These are phyloP conservation scores for Pneumocystis wakefieldiae DNA, from an alignment of 1,139 yeast genomes.

Conservation along the genomic window DNA sequence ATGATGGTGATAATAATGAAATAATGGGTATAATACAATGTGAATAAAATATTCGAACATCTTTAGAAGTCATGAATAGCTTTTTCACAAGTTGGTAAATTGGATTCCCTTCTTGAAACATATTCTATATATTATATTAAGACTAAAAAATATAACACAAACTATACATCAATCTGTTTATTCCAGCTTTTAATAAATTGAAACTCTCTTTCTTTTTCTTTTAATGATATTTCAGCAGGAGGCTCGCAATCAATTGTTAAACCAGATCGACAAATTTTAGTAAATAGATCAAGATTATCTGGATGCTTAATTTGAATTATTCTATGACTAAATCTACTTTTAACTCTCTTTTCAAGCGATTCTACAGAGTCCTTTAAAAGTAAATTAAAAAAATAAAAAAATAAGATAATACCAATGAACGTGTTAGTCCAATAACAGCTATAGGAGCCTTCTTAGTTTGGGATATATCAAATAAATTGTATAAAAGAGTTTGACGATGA, in stretches of 20 bases:
- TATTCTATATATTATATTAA: background rate
- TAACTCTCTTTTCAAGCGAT: constrained; percentile 74
- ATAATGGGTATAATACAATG: constrained; percentile 3
- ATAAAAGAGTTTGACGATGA: constrained; percentile 64
- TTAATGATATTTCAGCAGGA: constrained; percentile 10
- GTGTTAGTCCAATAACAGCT: constrained; percentile 63
- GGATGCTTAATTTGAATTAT: constrained; percentile 47
- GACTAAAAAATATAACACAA: background rate
- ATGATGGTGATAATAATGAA: background rate
- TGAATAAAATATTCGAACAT: constrained; percentile 5
- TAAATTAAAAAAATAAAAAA: background rate
- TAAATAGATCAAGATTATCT: constrained; percentile 23
- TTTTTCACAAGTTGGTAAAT: constrained; percentile 2
- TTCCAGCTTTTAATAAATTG: constrained; percentile 39
- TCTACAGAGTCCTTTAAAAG: constrained; percentile 39
- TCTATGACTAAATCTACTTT: constrained; percentile 77
- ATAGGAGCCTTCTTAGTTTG: constrained; percentile 56
- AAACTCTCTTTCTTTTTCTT: constrained; percentile 11
- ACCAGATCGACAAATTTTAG: constrained; percentile 22
- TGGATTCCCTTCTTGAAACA: background rate
- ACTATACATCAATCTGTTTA: constrained; percentile 24
- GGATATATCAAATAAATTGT: constrained; percentile 76
- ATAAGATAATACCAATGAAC: constrained; percentile 3
- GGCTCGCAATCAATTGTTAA: constrained; percentile 20
- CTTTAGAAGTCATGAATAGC: constrained; percentile 12